Percentiles rank a stretch among this genome's conserved stretches.
These are phyloP conservation scores for Bauhinia variegata DNA, from an alignment of 306 rosid species.

Conservation along the genomic window DNA sequence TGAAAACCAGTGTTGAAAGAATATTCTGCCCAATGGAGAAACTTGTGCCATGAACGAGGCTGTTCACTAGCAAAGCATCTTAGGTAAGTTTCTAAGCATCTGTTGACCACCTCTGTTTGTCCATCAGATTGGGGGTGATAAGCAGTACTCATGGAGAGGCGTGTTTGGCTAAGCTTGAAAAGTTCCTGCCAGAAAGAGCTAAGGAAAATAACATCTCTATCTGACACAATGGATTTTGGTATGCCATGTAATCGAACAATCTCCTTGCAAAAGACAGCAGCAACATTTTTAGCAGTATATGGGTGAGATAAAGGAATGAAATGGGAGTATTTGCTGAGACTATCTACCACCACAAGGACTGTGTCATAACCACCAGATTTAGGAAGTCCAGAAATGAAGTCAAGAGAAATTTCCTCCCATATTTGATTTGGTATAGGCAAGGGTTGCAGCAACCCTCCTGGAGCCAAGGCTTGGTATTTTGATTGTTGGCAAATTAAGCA, in stretches of 20 bases:
- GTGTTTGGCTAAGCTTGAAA: not conserved
- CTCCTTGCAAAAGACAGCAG: too few relatives aligned
- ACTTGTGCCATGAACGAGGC: not conserved
- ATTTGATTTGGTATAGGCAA: not conserved
- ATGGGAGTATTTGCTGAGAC: too few relatives aligned
- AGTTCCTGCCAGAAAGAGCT: not conserved
- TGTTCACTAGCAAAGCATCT: not conserved
- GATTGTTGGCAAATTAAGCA: not conserved
- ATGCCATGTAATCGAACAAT: too few relatives aligned
- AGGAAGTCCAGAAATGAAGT: too few relatives aligned
- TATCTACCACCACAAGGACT: too few relatives aligned
- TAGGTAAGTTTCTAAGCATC: not conserved
- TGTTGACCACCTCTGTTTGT: not conserved
- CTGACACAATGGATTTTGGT: not conserved
- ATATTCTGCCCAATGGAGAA: not conserved
- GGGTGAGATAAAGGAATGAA: too few relatives aligned
- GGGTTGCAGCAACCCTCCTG: not conserved
- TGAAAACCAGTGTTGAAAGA: not conserved
- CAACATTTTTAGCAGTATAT: too few relatives aligned
- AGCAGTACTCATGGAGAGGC: not conserved
- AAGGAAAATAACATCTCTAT: not conserved
- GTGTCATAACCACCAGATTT: too few relatives aligned
- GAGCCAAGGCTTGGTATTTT: not conserved
- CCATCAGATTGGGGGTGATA: not conserved
- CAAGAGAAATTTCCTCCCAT: too few relatives aligned